phyloP scores from a whole-genome alignment of 805 yeast species.

The Suhomyces sp. region DNA sequence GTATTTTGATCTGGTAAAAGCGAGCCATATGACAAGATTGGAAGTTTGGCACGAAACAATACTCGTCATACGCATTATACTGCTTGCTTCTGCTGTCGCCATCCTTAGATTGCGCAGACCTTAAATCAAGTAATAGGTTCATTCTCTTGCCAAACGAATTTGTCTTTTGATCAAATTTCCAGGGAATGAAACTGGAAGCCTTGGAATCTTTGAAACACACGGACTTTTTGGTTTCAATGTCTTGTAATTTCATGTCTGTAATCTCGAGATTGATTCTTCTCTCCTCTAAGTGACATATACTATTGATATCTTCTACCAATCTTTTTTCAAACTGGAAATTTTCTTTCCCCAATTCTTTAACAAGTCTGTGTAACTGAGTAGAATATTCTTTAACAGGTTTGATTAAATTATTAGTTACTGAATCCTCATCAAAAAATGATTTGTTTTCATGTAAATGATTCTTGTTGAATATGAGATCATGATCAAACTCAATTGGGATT shows the following conservation, averaged over 20 bases:
- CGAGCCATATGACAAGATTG: constrained; percentile 36
- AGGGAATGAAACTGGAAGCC: constrained; percentile 9
- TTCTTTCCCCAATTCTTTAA: constrained; percentile 21
- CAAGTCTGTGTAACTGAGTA: constrained; percentile 17
- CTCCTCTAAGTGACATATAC: constrained; percentile 26
- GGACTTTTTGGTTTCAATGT: constrained; percentile 7
- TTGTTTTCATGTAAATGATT: constrained; percentile 3
- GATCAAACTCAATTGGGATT: constrained; percentile 40
- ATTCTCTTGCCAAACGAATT: constrained; percentile 12
- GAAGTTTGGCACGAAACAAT: constrained; percentile 37
- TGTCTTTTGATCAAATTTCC: constrained; percentile 5
- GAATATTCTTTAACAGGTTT: constrained; percentile 21
- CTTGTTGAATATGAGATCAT: constrained; percentile 32
- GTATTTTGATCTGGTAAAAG: constrained; percentile 29
- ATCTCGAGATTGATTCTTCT: constrained; percentile 26
- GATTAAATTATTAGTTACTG: constrained; percentile 23
- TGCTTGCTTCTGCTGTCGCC: background rate
- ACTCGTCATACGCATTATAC: constrained; percentile 19
- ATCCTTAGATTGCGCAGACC: background rate
- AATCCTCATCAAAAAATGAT: constrained; percentile 19
- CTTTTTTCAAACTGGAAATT: constrained; percentile 29
- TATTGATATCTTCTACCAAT: constrained; percentile 29
- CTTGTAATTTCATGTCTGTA: constrained; percentile 2
- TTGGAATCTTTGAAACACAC: background rate
- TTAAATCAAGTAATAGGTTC: constrained; percentile 15